Conservation (phyloP, 495 filamentous ascomycete genomes). For the Astrothelium macrocarpum region DNA sequence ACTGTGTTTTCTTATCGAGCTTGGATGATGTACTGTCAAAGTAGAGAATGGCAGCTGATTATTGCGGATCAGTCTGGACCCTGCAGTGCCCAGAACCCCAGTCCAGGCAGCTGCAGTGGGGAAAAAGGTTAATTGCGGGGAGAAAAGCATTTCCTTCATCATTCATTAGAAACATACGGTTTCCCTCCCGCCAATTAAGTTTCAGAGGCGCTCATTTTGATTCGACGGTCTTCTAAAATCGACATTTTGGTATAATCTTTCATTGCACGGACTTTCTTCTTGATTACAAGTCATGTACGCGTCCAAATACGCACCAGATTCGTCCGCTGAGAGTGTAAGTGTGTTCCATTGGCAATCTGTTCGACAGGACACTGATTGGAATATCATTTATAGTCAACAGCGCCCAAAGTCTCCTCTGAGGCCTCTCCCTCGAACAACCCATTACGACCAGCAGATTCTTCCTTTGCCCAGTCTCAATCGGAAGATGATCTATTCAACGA, state of each 20-base stretch:
- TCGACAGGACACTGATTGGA: not conserved
- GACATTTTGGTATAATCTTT: not conserved
- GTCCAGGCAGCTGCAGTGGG: not conserved
- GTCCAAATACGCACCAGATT: not conserved
- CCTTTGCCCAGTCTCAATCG: constrained; percentile 19
- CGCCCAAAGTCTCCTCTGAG: constrained; percentile 4
- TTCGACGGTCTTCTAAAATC: too few relatives aligned
- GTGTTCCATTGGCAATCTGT: not conserved
- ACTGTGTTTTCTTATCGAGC: too few relatives aligned
- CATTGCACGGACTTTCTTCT: not conserved
- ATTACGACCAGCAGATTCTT: constrained; percentile 5
- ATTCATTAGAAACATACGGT: too few relatives aligned
- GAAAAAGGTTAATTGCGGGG: not conserved
- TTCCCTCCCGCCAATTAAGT: too few relatives aligned
- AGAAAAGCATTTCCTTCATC: not conserved
- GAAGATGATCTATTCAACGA: constrained; percentile 16
- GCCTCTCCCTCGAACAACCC: constrained; percentile 12
- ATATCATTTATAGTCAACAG: not conserved
- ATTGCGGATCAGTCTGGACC: too few relatives aligned
- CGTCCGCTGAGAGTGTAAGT: not conserved
- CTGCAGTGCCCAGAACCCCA: not conserved
- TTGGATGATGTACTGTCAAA: not conserved
- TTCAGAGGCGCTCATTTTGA: too few relatives aligned
- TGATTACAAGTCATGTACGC: not conserved
- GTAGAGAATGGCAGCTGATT: too few relatives aligned